Evolutionary conservation across 768 basidiomycete genomes (phyloP), one percentile per base, ranked within the genome.

Genomic region (Mycena rebaudengoi): DNA sequence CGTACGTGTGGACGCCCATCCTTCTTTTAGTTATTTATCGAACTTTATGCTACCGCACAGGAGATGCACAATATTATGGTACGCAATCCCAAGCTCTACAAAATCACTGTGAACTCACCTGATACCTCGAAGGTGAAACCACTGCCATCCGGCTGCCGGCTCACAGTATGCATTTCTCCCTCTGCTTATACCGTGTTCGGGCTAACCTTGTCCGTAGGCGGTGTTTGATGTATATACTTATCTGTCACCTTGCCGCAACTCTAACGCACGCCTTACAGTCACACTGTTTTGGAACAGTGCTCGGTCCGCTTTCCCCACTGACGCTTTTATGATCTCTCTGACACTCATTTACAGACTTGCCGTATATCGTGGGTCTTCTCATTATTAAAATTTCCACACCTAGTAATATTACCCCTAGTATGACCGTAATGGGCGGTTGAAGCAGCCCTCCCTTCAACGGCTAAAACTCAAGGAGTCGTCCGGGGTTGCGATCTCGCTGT

Each of bases 401-500:
- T 21, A 25, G 7, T 37, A 28, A 39, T 20, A 16, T n/a, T n/a
- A 14, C 28, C 35, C 7, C 33, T 56, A 89, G 88, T 89, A 90
- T 68, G 83, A 85, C n/a, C 79, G 86, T 18, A 80, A 83, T 64
- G 87, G 87, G n/a, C n/a, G n/a, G n/a, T n/a, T n/a, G n/a, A n/a
- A n/a, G n/a, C n/a, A n/a, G n/a, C n/a, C n/a, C n/a, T 25, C 80
- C 82, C 1, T 70, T 86, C 32, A 73, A 75, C 37, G 60, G 33
- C 73, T 71, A 58, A 61, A 56, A 18, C 58, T 69, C 21, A 90
- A 89, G 70, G 79, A 82, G 12, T 87, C 88, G 7, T 73, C 83
- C 0, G 95, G 92, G 2, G 96, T 98, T 71, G 94, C 84, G 87
- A 89, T 93, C 52, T 90, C 88, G 1, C 91, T 87, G 74, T 87